phyloP scores from a whole-genome alignment of 345 rosid species.

The Murraya koenigii region DNA sequence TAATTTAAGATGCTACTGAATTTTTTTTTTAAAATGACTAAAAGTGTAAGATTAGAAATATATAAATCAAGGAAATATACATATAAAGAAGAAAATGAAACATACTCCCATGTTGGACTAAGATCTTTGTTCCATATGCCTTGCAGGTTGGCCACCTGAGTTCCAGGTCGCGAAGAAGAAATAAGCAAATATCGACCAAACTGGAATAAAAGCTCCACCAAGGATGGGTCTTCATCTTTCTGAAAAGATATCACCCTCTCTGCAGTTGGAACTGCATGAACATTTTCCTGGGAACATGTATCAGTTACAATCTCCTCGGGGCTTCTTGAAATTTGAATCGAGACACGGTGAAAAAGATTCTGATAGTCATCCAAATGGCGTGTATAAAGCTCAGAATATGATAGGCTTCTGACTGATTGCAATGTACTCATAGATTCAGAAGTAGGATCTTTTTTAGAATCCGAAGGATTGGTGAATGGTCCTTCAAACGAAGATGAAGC shows the following conservation, averaged over 20 bases:
- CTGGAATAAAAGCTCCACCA: constrained; percentile 82
- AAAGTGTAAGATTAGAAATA: not conserved
- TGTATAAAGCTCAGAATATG: constrained; percentile 62
- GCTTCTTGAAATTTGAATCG: constrained; percentile 57
- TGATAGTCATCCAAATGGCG: constrained; percentile 76
- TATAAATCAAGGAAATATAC: not conserved
- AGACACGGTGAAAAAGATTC: constrained; percentile 70
- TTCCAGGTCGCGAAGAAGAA: constrained; percentile 87
- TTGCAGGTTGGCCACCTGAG: constrained; percentile 88
- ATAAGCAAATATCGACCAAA: constrained; percentile 85
- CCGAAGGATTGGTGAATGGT: constrained; percentile 65
- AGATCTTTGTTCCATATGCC: constrained; percentile 92
- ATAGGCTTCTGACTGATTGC: constrained; percentile 38
- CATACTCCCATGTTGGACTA: constrained; percentile 90
- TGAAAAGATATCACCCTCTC: constrained; percentile 73
- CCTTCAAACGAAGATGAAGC: constrained; percentile 86
- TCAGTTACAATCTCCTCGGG: constrained; percentile 24
- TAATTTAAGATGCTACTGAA: not conserved
- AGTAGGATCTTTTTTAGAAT: constrained; percentile 64
- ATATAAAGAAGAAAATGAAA: constrained; percentile 10
- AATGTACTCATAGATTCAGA: constrained; percentile 43
- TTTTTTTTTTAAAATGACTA: not conserved
- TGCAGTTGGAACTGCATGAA: constrained; percentile 46
- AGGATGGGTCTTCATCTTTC: constrained; percentile 75
- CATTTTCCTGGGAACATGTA: constrained; percentile 16